These are phyloP conservation scores for Suillus occidentalis DNA, from an alignment of 768 basidiomycete species.

Conservation along the genomic window DNA sequence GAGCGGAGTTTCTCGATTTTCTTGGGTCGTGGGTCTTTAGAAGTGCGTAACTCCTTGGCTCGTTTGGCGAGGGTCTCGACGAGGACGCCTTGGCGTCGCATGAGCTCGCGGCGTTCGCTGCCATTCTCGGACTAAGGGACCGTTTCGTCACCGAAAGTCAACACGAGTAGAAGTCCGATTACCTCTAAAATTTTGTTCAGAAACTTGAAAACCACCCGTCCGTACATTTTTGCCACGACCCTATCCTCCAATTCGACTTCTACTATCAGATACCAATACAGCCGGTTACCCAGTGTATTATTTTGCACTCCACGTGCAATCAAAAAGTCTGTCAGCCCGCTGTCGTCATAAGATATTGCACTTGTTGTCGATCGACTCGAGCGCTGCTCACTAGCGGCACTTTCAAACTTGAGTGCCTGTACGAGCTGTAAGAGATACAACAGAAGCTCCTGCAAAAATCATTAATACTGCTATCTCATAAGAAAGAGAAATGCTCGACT, in stretches of 20 bases:
- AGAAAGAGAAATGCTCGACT: conserved; percentile 42
- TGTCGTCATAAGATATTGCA: conserved; percentile 85
- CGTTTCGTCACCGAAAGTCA: neutral
- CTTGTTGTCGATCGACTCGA: conserved; percentile 71
- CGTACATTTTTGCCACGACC: conserved; percentile 90
- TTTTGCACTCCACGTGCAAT: conserved; percentile 84
- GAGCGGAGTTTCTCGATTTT: conserved; percentile 96
- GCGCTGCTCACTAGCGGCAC: conserved; percentile 71
- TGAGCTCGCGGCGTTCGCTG: conserved; percentile 78
- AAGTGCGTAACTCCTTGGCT: conserved; percentile 83
- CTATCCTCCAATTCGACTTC: conserved; percentile 85
- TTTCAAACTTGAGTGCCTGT: conserved; percentile 97
- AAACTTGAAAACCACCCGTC: conserved; percentile 85
- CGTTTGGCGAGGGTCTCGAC: conserved; percentile 83
- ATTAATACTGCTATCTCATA: neutral
- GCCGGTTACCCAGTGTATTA: conserved; percentile 80
- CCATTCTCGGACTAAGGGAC: conserved; percentile 64
- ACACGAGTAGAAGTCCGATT: conserved; percentile 2
- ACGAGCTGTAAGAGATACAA: conserved; percentile 94
- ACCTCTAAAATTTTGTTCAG: conserved; percentile 89
- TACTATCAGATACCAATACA: conserved; percentile 98
- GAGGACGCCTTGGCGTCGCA: conserved; percentile 88
- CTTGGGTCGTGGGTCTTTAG: conserved; percentile 92
- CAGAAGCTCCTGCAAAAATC: conserved; percentile 69
- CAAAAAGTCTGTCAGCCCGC: conserved; percentile 90